These are phyloP conservation scores for Sporothrix protearum DNA, from an alignment of 2,329 filamentous ascomycete genomes.

Conservation along the genomic window DNA sequence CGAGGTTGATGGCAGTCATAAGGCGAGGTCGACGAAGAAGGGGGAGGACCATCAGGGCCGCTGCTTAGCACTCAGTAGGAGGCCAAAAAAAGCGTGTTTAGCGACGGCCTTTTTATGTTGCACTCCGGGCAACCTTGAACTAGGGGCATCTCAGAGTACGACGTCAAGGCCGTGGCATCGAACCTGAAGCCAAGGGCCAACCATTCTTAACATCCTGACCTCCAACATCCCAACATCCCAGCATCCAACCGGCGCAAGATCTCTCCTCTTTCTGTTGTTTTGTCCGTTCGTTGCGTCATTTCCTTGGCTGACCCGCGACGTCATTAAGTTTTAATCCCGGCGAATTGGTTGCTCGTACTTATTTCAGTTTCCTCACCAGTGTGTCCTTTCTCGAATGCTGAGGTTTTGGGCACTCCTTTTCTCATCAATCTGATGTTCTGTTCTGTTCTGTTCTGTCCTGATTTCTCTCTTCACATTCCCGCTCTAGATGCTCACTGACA, in stretches of 20 bases:
- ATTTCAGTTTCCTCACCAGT: not conserved
- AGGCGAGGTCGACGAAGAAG: not conserved
- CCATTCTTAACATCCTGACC: not conserved
- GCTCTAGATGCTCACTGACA: not conserved
- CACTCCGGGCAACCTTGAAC: not conserved
- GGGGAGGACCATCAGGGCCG: not conserved
- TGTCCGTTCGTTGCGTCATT: not conserved
- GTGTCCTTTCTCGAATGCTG: not conserved
- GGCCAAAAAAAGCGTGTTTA: not conserved
- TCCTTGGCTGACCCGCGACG: not conserved
- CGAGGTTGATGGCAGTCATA: slow-evolving; percentile 5
- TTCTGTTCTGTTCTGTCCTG: not conserved
- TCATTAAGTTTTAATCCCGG: not conserved
- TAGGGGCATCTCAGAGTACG: not conserved
- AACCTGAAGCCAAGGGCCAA: not conserved
- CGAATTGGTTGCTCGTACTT: not conserved
- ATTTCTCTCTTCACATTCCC: not conserved
- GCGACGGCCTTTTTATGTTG: not conserved
- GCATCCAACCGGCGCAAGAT: not conserved
- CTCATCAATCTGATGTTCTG: not conserved
- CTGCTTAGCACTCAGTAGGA: too few relatives aligned
- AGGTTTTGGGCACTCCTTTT: not conserved
- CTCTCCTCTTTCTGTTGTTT: not conserved
- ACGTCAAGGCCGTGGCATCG: not conserved
- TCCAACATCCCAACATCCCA: not conserved